These are phyloP conservation scores for Murraya koenigii DNA, from an alignment of 345 rosid genomes.

Conservation along the genomic window DNA sequence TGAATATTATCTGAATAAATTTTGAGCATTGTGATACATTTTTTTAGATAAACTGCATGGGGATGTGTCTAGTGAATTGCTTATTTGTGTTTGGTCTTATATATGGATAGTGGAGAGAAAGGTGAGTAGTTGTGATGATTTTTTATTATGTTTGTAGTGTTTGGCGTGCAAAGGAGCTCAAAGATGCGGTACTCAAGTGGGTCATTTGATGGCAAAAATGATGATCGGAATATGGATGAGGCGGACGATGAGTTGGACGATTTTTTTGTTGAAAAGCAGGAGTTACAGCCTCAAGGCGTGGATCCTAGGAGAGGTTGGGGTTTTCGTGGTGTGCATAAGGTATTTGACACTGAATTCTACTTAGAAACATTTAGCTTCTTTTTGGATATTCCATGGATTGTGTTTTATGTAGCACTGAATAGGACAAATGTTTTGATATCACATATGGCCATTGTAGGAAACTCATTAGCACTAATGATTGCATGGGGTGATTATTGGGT, in stretches of 20 bases:
- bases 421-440: not conserved
- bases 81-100: not conserved
- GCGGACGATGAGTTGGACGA: conserved; percentile 41
- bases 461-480: not conserved
- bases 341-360: conserved; percentile 18
- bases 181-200: conserved; percentile 38
- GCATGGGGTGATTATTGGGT: not conserved
- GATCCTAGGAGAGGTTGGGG: conserved; percentile 91
- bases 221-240: conserved; percentile 21
- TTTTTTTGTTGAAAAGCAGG: conserved; percentile 41
- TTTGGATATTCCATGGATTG: not conserved
- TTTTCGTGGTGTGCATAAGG: conserved; percentile 93
- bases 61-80: not conserved
- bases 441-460: not conserved
- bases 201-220: conserved; percentile 21
- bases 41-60: not conserved
- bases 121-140: not conserved
- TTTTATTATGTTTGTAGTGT: conserved; percentile 24
- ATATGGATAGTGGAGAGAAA: not conserved
- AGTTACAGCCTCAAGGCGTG: conserved; percentile 72
- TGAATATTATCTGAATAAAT: not conserved
- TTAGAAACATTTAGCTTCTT: not conserved
- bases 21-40: not conserved
- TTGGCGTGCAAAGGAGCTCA: conserved; percentile 30
- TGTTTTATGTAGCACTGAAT: not conserved